Conservation (phyloP, 306 rosid genomes). For the Cucurbita pepo region DNA sequence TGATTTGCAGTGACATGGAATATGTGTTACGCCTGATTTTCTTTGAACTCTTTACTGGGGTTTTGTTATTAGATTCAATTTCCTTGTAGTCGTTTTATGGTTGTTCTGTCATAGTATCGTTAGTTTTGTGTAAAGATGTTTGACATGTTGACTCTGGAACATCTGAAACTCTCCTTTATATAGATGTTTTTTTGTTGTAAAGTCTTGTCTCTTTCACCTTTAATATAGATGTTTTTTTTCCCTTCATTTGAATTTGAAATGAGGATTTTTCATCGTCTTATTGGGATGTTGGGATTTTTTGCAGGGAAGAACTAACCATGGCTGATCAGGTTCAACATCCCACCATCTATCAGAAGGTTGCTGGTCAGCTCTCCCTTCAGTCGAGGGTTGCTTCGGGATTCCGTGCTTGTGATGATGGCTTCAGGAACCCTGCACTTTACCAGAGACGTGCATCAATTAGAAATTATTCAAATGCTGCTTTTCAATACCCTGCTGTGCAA, state of each 20-base stretch:
- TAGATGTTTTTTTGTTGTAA: too few species aligned
- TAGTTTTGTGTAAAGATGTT: not conserved
- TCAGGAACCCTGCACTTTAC: conserved; percentile 17
- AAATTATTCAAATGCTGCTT: conserved; percentile 26
- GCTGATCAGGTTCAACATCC: conserved; percentile 40
- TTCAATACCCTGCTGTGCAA: conserved; percentile 16
- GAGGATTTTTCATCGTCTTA: not conserved
- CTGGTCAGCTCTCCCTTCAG: conserved; percentile 37
- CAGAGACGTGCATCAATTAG: conserved; percentile 21
- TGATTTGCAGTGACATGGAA: not conserved
- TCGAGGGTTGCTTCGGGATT: conserved; percentile 24
- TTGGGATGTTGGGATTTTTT: too few species aligned
- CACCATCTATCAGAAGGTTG: conserved; percentile 27
- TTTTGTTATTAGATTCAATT: not conserved
- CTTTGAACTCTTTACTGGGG: not conserved
- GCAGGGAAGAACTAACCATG: conserved; percentile 12
- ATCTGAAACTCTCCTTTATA: too few species aligned
- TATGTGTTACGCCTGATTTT: not conserved
- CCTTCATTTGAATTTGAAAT: not conserved
- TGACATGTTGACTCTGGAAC: not conserved
- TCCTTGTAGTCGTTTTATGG: not conserved
- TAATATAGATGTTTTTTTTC: not conserved
- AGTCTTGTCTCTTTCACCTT: not conserved
- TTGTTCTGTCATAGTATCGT: not conserved
- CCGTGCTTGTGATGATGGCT: conserved; percentile 17